A percentile compares a stretch with the other conserved stretches of the same genome.
Conservation (phyloP, 352 stramenopile species). For the Globisporangium alternatum region DNA sequence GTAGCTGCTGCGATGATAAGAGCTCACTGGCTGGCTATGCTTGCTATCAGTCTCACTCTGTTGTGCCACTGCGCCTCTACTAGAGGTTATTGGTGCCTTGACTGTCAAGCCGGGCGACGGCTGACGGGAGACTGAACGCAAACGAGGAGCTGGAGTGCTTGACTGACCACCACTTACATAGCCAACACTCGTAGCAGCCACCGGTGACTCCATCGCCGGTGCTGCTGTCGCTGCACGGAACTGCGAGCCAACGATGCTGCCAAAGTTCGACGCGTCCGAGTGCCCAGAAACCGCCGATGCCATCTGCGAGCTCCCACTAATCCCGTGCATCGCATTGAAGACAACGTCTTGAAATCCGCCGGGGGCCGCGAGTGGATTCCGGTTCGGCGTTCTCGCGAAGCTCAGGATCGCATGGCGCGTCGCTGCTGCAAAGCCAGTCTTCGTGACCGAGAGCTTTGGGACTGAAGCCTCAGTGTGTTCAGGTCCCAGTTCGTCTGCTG, state of each 20-base stretch:
- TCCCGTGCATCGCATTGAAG: conserved; percentile 13
- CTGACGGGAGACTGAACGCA: neutral
- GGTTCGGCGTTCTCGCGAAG: neutral
- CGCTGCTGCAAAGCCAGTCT: neutral
- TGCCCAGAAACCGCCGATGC: neutral
- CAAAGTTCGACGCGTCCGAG: neutral
- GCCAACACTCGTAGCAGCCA: neutral
- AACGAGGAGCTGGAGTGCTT: neutral
- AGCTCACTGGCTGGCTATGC: neutral
- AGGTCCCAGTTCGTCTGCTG: neutral
- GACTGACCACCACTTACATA: too few relatives aligned
- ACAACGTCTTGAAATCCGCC: conserved; percentile 14
- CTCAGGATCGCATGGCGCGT: conserved; percentile 17
- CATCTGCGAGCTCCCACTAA: neutral
- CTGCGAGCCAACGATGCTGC: conserved; percentile 4
- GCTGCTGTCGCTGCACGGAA: conserved; percentile 1
- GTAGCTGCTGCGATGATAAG: neutral
- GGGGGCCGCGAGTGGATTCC: neutral
- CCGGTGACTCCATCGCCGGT: too few relatives aligned
- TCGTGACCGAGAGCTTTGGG: neutral
- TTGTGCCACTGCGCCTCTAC: neutral
- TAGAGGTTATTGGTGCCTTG: conserved; percentile 3
- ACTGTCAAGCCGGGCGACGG: too few relatives aligned
- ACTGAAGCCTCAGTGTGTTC: neutral
- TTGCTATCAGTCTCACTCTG: neutral